Evolutionary conservation across 2,329 filamentous ascomycete species (phyloP).

Genomic region (Gyromitra esculenta): DNA sequence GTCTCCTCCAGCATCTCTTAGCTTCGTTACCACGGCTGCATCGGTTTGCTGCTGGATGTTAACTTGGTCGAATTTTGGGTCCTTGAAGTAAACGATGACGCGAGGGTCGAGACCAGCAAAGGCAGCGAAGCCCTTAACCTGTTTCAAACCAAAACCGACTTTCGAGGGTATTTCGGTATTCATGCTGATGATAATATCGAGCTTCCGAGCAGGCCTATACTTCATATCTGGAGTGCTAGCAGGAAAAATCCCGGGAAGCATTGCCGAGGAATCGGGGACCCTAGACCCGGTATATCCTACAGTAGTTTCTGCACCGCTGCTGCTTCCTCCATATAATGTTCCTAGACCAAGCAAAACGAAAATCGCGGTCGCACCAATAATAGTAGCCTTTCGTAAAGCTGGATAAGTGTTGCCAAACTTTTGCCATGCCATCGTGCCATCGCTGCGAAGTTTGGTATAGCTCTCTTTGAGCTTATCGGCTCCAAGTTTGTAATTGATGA

Average conservation of each 20-base stretch:
- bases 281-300: constrained; percentile 21
- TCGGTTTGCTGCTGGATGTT: constrained; percentile 40
- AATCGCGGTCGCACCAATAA: constrained; percentile 46
- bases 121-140: constrained; percentile 44
- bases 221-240: constrained; percentile 32
- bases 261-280: constrained; percentile 22
- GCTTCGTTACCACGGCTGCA: constrained; percentile 54
- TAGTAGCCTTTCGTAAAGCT: constrained; percentile 50
- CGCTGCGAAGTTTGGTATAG: constrained; percentile 51
- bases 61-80: constrained; percentile 43
- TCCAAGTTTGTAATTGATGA: constrained; percentile 87
- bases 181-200: constrained; percentile 56
- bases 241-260: constrained; percentile 33
- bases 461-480: constrained; percentile 78
- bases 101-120: constrained; percentile 46
- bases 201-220: constrained; percentile 26
- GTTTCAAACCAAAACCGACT: constrained; percentile 45
- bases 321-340: constrained; percentile 28
- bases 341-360: constrained; percentile 52
- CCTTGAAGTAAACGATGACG: constrained; percentile 54
- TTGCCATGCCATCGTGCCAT: constrained; percentile 53
- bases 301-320: background rate
- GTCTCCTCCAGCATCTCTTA: constrained; percentile 62
- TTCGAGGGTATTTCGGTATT: constrained; percentile 51
- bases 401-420: constrained; percentile 55